Percentiles rank a stretch among this genome's conserved stretches.
Evolutionary conservation across 768 basidiomycete genomes (phyloP).

Genomic region (Mycena galopus): DNA sequence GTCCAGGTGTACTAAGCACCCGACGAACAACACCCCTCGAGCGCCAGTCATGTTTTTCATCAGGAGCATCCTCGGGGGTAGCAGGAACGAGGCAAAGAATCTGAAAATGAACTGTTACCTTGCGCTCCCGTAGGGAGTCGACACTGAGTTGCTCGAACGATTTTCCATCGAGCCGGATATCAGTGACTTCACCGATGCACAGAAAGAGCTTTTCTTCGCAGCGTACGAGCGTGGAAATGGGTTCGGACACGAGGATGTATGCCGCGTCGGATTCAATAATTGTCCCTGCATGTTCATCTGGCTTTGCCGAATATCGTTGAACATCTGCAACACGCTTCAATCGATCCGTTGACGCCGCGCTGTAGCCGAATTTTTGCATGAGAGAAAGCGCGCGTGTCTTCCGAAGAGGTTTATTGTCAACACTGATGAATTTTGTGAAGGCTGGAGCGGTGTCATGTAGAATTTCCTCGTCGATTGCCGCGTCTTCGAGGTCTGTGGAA

Average conservation of each 20-base stretch:
- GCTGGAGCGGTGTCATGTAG: neutral
- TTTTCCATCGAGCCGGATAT: conserved; percentile 38
- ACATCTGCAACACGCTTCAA: conserved; percentile 1
- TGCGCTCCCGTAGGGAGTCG: conserved; percentile 38
- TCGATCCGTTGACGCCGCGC: neutral
- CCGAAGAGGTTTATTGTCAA: neutral
- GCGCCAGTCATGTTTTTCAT: conserved; percentile 42
- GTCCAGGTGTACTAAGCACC: conserved; percentile 32
- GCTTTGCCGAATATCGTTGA: neutral
- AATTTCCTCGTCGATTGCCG: neutral
- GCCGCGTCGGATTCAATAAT: neutral
- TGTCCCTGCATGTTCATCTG: neutral
- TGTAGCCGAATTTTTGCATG: conserved; percentile 7
- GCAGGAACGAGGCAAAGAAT: conserved; percentile 40
- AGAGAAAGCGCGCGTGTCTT: neutral
- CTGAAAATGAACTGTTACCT: conserved; percentile 39
- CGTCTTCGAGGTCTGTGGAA: conserved; percentile 12
- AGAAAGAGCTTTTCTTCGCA: conserved; percentile 43
- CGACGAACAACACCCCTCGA: conserved; percentile 23
- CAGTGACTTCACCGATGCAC: conserved; percentile 44
- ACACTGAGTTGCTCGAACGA: conserved; percentile 32
- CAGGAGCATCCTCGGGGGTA: conserved; percentile 37
- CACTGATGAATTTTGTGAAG: neutral
- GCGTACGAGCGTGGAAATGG: conserved; percentile 41
- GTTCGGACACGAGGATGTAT: conserved; percentile 40